Conservation (phyloP, 331 rosid genomes). For the Prunus yedoensis region DNA sequence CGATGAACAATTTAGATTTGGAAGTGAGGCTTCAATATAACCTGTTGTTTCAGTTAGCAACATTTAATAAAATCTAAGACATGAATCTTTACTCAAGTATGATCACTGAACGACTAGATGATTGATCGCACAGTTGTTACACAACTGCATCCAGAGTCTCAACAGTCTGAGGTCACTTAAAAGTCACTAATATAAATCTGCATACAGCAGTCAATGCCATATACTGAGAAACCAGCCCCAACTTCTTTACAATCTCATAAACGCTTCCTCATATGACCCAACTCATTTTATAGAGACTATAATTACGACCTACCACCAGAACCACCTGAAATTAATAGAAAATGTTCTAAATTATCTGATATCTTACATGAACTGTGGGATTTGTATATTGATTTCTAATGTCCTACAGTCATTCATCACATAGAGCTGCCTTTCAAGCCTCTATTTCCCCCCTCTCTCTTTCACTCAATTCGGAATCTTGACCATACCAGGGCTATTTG, state of each 20-base stretch:
- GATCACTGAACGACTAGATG: slow-evolving; percentile 1
- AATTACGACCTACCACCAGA: neutral
- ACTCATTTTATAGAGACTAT: neutral
- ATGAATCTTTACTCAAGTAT: slow-evolving; percentile 4
- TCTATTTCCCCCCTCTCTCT: neutral
- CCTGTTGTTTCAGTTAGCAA: slow-evolving; percentile 22
- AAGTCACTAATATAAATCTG: neutral
- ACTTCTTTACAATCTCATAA: neutral
- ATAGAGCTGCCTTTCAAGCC: neutral
- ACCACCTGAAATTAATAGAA: neutral
- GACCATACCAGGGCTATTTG: too few relatives aligned
- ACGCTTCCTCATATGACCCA: neutral
- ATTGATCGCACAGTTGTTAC: slow-evolving; percentile 9
- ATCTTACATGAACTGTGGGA: neutral
- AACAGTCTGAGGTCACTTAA: neutral
- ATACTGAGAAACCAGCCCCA: neutral
- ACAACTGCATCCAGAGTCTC: neutral
- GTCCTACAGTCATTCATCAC: neutral
- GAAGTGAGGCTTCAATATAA: slow-evolving; percentile 24
- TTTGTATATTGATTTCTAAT: neutral
- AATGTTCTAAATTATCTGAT: neutral
- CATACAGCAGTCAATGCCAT: neutral
- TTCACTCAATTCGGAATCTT: too few relatives aligned
- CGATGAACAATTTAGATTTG: slow-evolving; percentile 7
- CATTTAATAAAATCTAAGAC: slow-evolving; percentile 11